Evolutionary conservation across 306 rosid genomes (phyloP), one percentile per base, ranked within the genome.

Genomic region (Cyclanthera cordifolia): DNA sequence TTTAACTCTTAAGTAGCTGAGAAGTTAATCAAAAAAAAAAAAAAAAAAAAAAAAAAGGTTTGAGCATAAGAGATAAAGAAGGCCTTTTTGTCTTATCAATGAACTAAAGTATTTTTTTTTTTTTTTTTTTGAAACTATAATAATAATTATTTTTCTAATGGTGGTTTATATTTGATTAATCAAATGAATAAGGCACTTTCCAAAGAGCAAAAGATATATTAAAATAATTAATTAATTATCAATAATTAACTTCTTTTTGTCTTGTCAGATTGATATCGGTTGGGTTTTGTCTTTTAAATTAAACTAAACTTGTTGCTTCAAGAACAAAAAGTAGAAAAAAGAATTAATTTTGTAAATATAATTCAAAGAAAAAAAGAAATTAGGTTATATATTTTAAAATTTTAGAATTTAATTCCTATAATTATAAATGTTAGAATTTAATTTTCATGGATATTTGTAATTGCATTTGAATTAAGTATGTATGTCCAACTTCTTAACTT

Each of bases 1-100:
- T 10, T n/a, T n/a, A n/a, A n/a, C n/a, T n/a, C n/a, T n/a, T 9
- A 59, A 63, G 69, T 63, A 23, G 21, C 43, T 20, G 30, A 63
- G 51, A 63, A 39, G 51, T 61, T 61, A 37, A 61, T 19, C 2
- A 61, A 39, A 63, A 63, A 11, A 63, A 41, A 39, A 41, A 41
- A 5, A 34, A 17, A 6, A 10, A 16, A 59, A 45, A 59, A 21
- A 57, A 58, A 14, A 30, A 43, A 30, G n/a, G n/a, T n/a, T 63
- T 39, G 32, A 39, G 69, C 69, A 63, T 63, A 63, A 19, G 69
- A 63, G 69, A 63, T 63, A 63, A 63, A 39, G 51, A 63, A 63
- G 43, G 11, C 9, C 30, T 63, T 63, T 63, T 63, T 41, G 51
- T 61, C 69, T 61, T 11, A 41, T 61, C 69, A 41, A 63, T 20